Base-by-base conservation (phyloP, 2,329 filamentous ascomycete species). In the Cordyceps tenuipes region DNA sequence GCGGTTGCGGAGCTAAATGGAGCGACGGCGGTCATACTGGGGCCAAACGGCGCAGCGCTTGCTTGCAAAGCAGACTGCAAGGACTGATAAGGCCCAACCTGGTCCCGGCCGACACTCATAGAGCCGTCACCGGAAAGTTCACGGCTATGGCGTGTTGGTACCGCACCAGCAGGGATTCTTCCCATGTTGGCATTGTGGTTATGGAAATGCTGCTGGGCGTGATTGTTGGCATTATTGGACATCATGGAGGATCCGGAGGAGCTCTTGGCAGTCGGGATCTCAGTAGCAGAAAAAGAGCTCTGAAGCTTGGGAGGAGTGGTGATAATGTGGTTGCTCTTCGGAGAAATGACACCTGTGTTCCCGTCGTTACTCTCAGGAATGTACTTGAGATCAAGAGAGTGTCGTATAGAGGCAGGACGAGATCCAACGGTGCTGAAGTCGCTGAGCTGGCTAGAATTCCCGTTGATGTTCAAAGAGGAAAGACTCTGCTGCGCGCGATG, bases 201-300 rank as follows among this genome's bases (percentile, higher is more conserved):
- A 69, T 89, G 89, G 57, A 85, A 80, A 65, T 84, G 82, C 72
- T 84, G 81, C 72, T 84, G 81, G 3, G 82, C 82, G 66, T 85
- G 82, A 62, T 81, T 82, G 70, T 83, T 83, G 62, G 79, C 75
- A 63, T 77, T 81, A 68, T 70, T 70, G 39, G 72, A 71, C 58
- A 75, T 69, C 59, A 72, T 69, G 39, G 70, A 68, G 52, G 80
- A 73, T 52, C 76, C 79, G 59, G 82, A 81, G 58, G 82, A 78
- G 65, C 80, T 87, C 81, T 94, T 96, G 68, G 91, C 79, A 8
- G 91, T 95, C 5, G 91, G 89, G 21, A 97, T 81, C 68, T 97
- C 92, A 72, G 89, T 94, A 58, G 90, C 86, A 10, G 94, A 97
- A 76, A 90, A 97, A 0, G 93, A 97, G 49, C 89, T 87, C 73